Evolutionary conservation across 345 rosid species (phyloP), one percentile per base, ranked within the genome.

Genomic region (Sisymbrium irio): DNA sequence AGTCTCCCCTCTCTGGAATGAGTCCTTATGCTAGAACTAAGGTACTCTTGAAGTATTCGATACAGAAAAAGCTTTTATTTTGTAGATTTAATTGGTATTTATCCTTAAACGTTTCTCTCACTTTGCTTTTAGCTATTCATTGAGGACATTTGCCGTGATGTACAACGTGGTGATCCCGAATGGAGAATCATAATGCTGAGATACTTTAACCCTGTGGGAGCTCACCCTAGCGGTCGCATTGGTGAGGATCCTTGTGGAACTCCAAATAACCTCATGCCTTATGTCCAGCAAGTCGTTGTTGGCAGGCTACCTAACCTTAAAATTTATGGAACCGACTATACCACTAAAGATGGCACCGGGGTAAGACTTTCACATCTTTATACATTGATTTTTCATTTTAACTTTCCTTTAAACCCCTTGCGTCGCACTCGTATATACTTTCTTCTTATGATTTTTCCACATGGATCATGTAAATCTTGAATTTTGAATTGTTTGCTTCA

Each of bases 191-290:
- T 96, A 67, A 84, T 92, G 85, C 88, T 96, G 19, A 86, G 99
- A 73, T 96, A 92, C 78, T 92, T 96, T 76, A 96, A 96, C 84
- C 99, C 99, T 17, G 97, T 96, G 36, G 97, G 99, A 59, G 99
- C 98, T 27, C 99, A 96, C 75, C 86, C 96, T 71, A 96, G 98
- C 40, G 98, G 99, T 39, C 36, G 63, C 54, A 96, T 92, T 68
- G 99, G 98, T 22, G 99, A 96, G 86, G 98, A 96, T 84, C 99
- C 99, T 19, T 81, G 83, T 69, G 99, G 98, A 57, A 83, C 85
- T 73, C 99, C 99, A 42, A 96, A 96, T 84, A 96, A 96, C 77
- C 98, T 96, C 79, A 96, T 96, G 99, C 99, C 99, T 42, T 96
- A 86, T 59, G 92, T 92, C 76, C 97, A 92, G 79, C 99, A 96